Conservation (phyloP, 768 basidiomycete genomes). For the Trametes cinnabarina region DNA sequence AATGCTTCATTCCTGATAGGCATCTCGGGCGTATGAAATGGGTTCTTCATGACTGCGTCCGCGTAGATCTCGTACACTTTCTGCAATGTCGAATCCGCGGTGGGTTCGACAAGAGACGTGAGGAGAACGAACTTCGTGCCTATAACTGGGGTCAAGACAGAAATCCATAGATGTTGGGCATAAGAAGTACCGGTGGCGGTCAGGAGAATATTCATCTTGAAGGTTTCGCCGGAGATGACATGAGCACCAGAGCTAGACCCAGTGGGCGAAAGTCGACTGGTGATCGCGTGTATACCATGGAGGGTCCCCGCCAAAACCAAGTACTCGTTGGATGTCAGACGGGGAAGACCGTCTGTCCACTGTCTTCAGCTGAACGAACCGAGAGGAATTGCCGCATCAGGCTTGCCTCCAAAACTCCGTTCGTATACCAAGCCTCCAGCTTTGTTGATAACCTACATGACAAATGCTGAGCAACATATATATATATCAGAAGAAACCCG, state of each 20-base stretch:
- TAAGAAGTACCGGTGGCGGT: slow-evolving; percentile 74
- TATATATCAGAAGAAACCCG: background rate
- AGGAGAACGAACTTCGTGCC: slow-evolving; percentile 95
- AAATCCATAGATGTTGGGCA: background rate
- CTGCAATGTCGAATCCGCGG: slow-evolving; percentile 68
- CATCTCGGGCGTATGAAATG: slow-evolving; percentile 99
- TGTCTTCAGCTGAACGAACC: background rate
- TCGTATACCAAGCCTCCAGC: slow-evolving; percentile 96
- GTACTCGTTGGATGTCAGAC: slow-evolving; percentile 89
- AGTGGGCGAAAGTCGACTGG: slow-evolving; percentile 82
- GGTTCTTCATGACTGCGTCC: slow-evolving; percentile 98
- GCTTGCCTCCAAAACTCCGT: slow-evolving; percentile 82
- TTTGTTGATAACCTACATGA: slow-evolving; percentile 86
- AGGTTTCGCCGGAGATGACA: slow-evolving; percentile 93
- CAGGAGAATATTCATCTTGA: slow-evolving; percentile 90
- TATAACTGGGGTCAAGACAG: slow-evolving; percentile 29
- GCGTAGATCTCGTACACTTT: slow-evolving; percentile 92
- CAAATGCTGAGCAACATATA: background rate
- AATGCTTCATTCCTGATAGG: slow-evolving; percentile 92
- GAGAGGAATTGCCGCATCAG: background rate
- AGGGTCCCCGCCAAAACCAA: slow-evolving; percentile 94
- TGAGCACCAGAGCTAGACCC: slow-evolving; percentile 84
- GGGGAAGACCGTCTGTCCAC: slow-evolving; percentile 81
- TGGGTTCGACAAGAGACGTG: slow-evolving; percentile 74
- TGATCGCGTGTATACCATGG: slow-evolving; percentile 99